Evolutionary conservation across 305 asterid genomes (phyloP).

Genomic region (Caryopteris hybrid): DNA sequence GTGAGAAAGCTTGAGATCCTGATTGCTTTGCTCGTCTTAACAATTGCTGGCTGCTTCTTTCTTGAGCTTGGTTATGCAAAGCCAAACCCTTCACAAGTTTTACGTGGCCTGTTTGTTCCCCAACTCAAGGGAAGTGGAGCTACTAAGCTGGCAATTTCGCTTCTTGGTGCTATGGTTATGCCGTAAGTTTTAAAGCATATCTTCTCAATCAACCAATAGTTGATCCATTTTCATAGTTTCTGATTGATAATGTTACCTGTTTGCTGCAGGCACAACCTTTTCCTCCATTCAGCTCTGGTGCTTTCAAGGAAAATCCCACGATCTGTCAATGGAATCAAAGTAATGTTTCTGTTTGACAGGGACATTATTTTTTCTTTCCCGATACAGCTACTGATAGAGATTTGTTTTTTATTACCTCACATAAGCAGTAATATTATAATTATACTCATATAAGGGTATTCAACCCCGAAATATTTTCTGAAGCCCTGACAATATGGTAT

Average conservation of each 20-base stretch:
- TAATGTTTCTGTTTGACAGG: constrained; percentile 27
- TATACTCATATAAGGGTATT: background rate
- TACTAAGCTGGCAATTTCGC: constrained; percentile 83
- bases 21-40: constrained; percentile 71
- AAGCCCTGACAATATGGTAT: background rate
- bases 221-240: background rate
- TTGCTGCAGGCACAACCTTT: constrained; percentile 81
- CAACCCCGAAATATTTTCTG: background rate
- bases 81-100: constrained; percentile 65
- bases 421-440: background rate
- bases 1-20: constrained; percentile 88
- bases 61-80: constrained; percentile 82
- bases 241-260: constrained; percentile 6
- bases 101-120: constrained; percentile 81
- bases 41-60: constrained; percentile 80
- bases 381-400: background rate
- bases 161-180: constrained; percentile 99
- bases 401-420: background rate
- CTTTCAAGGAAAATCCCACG: constrained; percentile 93
- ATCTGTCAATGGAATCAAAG: constrained; percentile 72
- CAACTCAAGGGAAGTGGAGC: constrained; percentile 85
- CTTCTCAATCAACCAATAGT: background rate
- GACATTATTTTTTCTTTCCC: background rate
- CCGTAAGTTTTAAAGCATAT: constrained; percentile 55
- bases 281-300: constrained; percentile 96